Evolutionary conservation across 768 basidiomycete genomes (phyloP), one percentile per base, ranked within the genome.

Genomic region (Termitomyces sp.): DNA sequence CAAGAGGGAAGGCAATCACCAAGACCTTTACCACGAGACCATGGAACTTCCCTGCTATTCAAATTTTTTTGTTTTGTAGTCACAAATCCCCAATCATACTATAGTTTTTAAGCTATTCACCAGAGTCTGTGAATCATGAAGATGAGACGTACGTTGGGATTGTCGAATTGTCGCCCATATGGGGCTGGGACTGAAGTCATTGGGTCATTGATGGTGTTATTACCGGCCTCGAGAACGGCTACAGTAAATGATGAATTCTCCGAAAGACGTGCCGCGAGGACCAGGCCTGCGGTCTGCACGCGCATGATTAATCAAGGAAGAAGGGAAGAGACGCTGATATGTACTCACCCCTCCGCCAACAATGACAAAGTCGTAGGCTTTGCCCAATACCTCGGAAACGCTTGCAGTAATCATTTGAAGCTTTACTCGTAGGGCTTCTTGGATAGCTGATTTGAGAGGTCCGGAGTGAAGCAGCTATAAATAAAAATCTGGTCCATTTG

Each of bases 181-280:
- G 70, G 68, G 21, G 58, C 70, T 2, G 72, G 72, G 12, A 72
- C 57, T 57, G 68, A 60, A 41, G 74, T 70, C 23, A 66, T 61
- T 1, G 72, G 69, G 56, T 76, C 75, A 35, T 66, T 64, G 1
- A 72, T 55, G 30, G 72, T 69, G 28, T 65, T 54, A 7, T 63
- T 60, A 10, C 75, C 76, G 9, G 75, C 74, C 57, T 77, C 76
- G 6, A 59, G 61, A 0, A 79, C 74, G 21, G 71, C 63, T 9
- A 80, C 76, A 1, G 70, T 68, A 46, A 70, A 66, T 21, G 63
- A 59, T 2, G 68, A 58, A 59, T 79, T 73, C 54, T 76, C 74
- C 5, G 73, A 65, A 43, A 81, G 69, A 12, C 80, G 70, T 9
- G 69, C 67, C 19, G 77, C 78, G 11, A 79, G 64, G 1, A 72